A percentile compares a stretch with the other conserved stretches of the same genome.
These are phyloP conservation scores for Paralagenidium karlingii DNA, from an alignment of 352 stramenopile species.

Conservation along the genomic window DNA sequence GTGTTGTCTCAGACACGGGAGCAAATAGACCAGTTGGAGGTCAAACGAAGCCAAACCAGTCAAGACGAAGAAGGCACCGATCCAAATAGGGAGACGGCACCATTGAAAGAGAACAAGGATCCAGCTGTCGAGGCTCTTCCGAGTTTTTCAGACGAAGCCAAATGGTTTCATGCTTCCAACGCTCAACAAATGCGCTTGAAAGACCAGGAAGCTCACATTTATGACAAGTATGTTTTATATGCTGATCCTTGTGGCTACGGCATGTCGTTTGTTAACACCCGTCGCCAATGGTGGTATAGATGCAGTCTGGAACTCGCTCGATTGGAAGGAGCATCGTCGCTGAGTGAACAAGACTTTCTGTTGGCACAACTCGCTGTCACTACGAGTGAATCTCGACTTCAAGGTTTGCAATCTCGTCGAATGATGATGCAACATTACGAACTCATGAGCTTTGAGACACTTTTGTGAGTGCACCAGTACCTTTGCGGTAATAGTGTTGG, in stretches of 20 bases:
- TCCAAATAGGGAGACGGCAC: neutral
- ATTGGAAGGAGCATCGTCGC: slow-evolving; percentile 16
- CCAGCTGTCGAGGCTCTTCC: slow-evolving; percentile 5
- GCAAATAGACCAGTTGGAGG: slow-evolving; percentile 9
- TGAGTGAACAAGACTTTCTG: slow-evolving; percentile 18
- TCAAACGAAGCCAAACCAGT: neutral
- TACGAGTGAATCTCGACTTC: slow-evolving; percentile 7
- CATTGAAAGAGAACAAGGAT: neutral
- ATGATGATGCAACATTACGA: slow-evolving; percentile 19
- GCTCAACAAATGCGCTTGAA: slow-evolving; percentile 14
- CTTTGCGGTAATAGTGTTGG: too few species aligned
- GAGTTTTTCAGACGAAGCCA: too few species aligned
- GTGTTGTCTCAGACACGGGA: slow-evolving; percentile 12
- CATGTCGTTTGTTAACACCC: neutral
- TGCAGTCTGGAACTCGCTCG: slow-evolving; percentile 21
- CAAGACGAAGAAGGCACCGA: neutral
- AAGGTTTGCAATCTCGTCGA: slow-evolving; percentile 8
- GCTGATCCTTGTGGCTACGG: neutral
- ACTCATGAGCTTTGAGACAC: slow-evolving; percentile 17
- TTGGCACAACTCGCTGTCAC: slow-evolving; percentile 16
- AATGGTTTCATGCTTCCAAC: slow-evolving; percentile 20
- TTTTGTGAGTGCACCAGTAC: too few species aligned
- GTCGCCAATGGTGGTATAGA: slow-evolving; percentile 4
- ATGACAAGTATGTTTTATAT: slow-evolving; percentile 22
- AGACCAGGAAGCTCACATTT: slow-evolving; percentile 20